Evolutionary conservation across 352 stramenopile genomes (phyloP).

Genomic region (Peronospora belbahrii): DNA sequence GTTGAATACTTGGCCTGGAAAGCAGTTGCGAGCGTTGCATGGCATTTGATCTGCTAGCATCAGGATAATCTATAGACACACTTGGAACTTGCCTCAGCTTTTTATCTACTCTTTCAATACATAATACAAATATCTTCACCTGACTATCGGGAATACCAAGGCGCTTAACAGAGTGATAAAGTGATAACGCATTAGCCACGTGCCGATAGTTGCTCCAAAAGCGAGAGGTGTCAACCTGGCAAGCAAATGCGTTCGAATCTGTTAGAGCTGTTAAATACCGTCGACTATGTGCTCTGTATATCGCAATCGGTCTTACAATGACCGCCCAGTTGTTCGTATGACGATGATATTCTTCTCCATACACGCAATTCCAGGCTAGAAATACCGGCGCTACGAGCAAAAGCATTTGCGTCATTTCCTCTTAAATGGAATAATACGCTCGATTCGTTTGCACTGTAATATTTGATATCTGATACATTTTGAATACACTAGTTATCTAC

Average conservation of each 20-base stretch:
- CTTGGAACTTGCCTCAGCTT: background rate
- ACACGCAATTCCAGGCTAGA: constrained; percentile 8
- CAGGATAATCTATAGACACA: constrained; percentile 84
- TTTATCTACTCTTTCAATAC: background rate
- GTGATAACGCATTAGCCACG: constrained; percentile 89
- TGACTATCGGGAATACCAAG: constrained; percentile 92
- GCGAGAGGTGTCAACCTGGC: constrained; percentile 88
- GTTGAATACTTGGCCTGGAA: constrained; percentile 87
- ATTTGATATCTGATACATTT: background rate
- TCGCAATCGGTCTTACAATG: constrained; percentile 40
- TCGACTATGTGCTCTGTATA: no score
- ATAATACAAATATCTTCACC: no score
- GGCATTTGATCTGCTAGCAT: constrained; percentile 96
- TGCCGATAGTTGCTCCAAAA: constrained; percentile 98
- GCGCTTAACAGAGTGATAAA: constrained; percentile 91
- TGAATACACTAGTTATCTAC: background rate
- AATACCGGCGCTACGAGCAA: constrained; percentile 23
- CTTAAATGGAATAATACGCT: constrained; percentile 10
- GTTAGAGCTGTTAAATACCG: constrained; percentile 1
- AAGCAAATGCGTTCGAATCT: background rate
- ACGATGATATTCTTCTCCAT: constrained; percentile 40
- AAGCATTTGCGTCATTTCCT: constrained; percentile 15
- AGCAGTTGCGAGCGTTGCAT: constrained; percentile 88
- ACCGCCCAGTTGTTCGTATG: constrained; percentile 87
- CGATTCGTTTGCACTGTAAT: background rate